A percentile compares a stretch with the other conserved stretches of the same genome.
phyloP scores from a whole-genome alignment of 805 yeast genomes.

The Ogataea pilisensis region DNA sequence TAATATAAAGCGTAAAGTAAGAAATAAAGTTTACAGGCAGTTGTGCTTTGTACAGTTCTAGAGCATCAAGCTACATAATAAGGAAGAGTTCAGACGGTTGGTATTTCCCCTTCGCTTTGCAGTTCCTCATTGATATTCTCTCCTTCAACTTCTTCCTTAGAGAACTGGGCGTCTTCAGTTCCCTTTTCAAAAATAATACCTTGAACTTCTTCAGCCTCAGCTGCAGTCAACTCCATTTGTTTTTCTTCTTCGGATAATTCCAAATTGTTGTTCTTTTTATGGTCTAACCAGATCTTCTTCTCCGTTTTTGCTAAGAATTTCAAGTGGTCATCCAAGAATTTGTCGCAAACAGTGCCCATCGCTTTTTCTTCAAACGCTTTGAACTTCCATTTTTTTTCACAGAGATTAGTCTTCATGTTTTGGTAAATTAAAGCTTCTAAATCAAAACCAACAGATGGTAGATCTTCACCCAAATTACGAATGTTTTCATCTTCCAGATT shows the following conservation, averaged over 20 bases:
- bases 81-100: no score
- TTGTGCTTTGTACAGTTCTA: no score
- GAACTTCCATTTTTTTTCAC: slow-evolving; percentile 9
- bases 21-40: no score
- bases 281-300: background rate
- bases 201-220: background rate
- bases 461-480: slow-evolving; percentile 25
- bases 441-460: slow-evolving; percentile 19
- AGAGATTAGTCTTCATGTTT: slow-evolving; percentile 15
- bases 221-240: background rate
- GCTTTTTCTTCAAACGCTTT: background rate
- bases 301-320: slow-evolving; percentile 4
- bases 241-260: background rate
- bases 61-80: no score
- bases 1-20: no score
- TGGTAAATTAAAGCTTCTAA: slow-evolving; percentile 26
- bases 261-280: background rate
- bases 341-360: slow-evolving; percentile 5
- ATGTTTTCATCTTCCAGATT: slow-evolving; percentile 13
- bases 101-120: background rate
- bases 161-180: background rate
- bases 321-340: slow-evolving; percentile 6
- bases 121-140: slow-evolving; percentile 1
- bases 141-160: background rate
- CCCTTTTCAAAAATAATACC: background rate